phyloP scores from a whole-genome alignment of 2,329 filamentous ascomycete species.

The Hypoxylon rubiginosum region DNA sequence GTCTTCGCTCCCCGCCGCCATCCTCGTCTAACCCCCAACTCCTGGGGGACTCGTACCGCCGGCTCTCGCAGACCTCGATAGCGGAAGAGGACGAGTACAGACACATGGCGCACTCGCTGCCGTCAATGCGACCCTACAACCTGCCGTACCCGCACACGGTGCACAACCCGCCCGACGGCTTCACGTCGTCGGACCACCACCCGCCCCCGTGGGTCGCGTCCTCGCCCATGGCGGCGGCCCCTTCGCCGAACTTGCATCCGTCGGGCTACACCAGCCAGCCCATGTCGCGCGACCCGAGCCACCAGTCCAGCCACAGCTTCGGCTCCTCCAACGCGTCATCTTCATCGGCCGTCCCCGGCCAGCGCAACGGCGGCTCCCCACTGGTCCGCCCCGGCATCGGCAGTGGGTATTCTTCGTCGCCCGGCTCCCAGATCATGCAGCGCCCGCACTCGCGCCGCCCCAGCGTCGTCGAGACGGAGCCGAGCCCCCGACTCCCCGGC shows the following conservation, averaged over 20 bases:
- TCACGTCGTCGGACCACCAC: slow-evolving; percentile 41
- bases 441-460: slow-evolving; percentile 50
- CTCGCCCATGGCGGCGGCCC: not conserved
- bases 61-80: slow-evolving; percentile 33
- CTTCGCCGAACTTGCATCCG: slow-evolving; percentile 41
- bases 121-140: slow-evolving; percentile 39
- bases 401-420: slow-evolving; percentile 39
- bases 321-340: slow-evolving; percentile 42
- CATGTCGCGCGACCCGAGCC: slow-evolving; percentile 63
- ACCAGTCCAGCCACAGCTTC: slow-evolving; percentile 54
- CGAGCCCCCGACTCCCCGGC: slow-evolving; percentile 54
- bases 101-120: slow-evolving; percentile 40
- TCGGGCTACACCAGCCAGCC: slow-evolving; percentile 64
- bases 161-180: slow-evolving; percentile 39
- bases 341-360: slow-evolving; percentile 10
- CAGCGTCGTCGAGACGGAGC: slow-evolving; percentile 61
- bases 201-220: slow-evolving; percentile 44
- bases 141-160: slow-evolving; percentile 45
- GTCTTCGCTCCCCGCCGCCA: slow-evolving; percentile 42
- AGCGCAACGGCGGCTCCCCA: not conserved
- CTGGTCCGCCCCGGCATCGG: not conserved
- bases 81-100: slow-evolving; percentile 39
- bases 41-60: slow-evolving; percentile 22
- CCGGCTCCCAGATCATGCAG: slow-evolving; percentile 48
- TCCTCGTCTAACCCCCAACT: slow-evolving; percentile 13